Evolutionary conservation across 202 grass and related monocot genomes (phyloP), one percentile per base, ranked within the genome.

Genomic region (Carex arenaria): DNA sequence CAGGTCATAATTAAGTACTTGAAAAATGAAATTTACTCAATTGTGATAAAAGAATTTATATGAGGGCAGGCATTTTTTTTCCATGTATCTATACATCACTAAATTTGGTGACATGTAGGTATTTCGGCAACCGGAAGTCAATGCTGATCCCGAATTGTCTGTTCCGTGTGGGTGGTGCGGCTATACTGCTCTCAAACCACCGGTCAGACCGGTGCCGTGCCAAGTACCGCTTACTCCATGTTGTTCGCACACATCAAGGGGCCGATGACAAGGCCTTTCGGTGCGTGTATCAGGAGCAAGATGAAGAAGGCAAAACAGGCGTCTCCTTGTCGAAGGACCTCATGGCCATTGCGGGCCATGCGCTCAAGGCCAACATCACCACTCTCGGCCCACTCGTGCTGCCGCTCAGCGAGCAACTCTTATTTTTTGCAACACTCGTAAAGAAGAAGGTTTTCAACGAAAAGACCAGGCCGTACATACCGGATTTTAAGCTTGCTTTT

Each of bases 91-190:
- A 19, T 79, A 34, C 4, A 13, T 61, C 14, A 38, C 34, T 20
- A 61, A 79, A 34, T 31, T 32, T 59, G 4, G 3, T 32, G 47
- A 34, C 22, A 14, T 70, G 32, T 26, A 80, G 79, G 60, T 90
- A 90, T 40, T 80, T 62, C 15, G 88, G 88, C n/a, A 90, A 90
- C 45, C 80, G 45, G 30, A 86, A 86, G 72, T 90, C 88, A 4
- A 90, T 90, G 88, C 81, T 86, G 36, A 80, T 90, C 22, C 64
- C 88, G 26, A 90, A 90, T 43, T 73, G 80, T 65, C 59, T 90
- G 30, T 90, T 90, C 70, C 81, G 88, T 12, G 57, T 90, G 31
- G 88, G 85, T 1, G 81, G 73, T 53, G 85, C 84, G 3, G 88
- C 85, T 15, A 52, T 86, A 28, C 81, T 90, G 42, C 85, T 90